phyloP scores from a whole-genome alignment of 306 rosid species.

The Neltuma alba region DNA sequence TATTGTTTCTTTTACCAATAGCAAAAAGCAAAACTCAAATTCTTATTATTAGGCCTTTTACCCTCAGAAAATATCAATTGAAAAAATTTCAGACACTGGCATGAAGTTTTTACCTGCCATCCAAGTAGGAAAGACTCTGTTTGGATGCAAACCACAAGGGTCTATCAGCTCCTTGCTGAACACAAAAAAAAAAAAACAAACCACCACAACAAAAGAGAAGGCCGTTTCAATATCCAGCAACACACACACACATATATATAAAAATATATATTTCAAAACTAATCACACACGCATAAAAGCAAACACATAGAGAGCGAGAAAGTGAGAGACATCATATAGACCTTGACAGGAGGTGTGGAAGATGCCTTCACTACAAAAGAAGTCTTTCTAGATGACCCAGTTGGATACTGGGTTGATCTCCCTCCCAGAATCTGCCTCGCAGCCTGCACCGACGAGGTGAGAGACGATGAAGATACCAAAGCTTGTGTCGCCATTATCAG shows the following conservation, averaged over 20 bases:
- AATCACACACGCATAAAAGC: not conserved
- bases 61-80: not conserved
- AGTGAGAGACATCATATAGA: constrained; percentile 16
- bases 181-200: constrained; percentile 3
- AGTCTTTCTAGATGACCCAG: constrained; percentile 52
- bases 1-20: not conserved
- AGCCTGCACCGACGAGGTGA: constrained; percentile 69
- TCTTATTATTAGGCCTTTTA: not conserved
- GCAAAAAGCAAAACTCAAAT: not conserved
- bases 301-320: not conserved
- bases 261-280: not conserved
- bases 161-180: constrained; percentile 90
- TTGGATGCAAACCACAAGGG: constrained; percentile 97
- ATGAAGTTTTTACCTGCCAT: constrained; percentile 73
- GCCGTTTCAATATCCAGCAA: not conserved
- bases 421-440: constrained; percentile 63
- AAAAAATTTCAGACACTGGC: not conserved
- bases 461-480: constrained; percentile 77
- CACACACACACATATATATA: not conserved
- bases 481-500: constrained; percentile 81
- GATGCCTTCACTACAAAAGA: constrained; percentile 80
- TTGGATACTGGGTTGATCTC: constrained; percentile 51
- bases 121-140: constrained; percentile 95
- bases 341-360: constrained; percentile 91
- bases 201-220: constrained; percentile 15